Base-by-base conservation (phyloP, 2,329 filamentous ascomycete species). In the Cladobotryum protrusum region DNA sequence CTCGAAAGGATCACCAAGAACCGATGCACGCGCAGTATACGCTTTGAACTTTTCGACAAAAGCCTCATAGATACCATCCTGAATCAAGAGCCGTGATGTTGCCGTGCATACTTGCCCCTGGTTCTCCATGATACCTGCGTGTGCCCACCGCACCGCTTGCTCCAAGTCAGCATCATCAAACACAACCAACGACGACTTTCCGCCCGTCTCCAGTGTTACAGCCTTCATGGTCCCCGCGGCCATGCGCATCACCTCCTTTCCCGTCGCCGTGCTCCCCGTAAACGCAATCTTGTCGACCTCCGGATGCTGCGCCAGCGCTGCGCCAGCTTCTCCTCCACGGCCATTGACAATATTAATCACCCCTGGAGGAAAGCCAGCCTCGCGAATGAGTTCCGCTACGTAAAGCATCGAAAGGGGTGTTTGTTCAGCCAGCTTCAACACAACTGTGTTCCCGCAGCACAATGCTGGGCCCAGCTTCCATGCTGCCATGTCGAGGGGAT, bases 291-390 rank as follows among this genome's bases (percentile, higher is more conserved):
- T 88, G 61, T 86, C 81, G 20, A 89, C 77, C 29, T 76, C 76
- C 7, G 76, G 66, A 62, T 89, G 85, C 42, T 73, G 69, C 1
- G 80, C 82, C 15, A 89, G 72, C 1, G 84, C 82, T 3, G 81
- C 74, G 11, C 85, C 85, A 1, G 83, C 80, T 46, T 79, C 78
- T 36, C 72, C 71, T 12, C 85, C 85, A 52, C 79, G 72, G 1
- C 85, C 86, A 53, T 85, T 87, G 50, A 88, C 60, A 54, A 89
- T 76, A 63, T 89, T 89, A 56, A 89, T 68, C 5, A 89, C 85
- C 41, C 85, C 85, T 1, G 85, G 79, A 7, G 85, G 86, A 62
- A 89, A 88, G 0, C 86, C 85, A 18, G 84, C 83, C 59, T 87
- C 76, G 52, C 80, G 81, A 55, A 89, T 74, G 36, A 88, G 69